Evolutionary conservation across 2,329 filamentous ascomycete genomes (phyloP), one percentile per base, ranked within the genome.

Genomic region (Ceratocystis papillata): DNA sequence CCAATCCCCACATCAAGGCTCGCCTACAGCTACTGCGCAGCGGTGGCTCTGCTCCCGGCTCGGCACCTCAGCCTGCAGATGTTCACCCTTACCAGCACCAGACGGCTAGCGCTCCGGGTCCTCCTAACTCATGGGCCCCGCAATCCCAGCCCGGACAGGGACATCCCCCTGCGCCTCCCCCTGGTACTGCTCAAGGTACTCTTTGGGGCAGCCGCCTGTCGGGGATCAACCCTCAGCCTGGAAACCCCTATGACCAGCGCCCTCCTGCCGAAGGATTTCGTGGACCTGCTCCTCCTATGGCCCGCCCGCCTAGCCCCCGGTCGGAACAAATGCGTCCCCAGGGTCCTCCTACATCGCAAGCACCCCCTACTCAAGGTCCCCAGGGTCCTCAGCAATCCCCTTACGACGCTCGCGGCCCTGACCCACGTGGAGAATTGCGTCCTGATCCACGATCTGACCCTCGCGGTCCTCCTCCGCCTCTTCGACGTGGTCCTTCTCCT

Each of bases 21-120:
- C 87, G 94, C 69, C 81, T 99, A 69, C 89, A 96, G 74, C 81
- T 99, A 60, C 83, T 99, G 67, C 89, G 94, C 67, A 92, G 85
- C 69, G 90, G 90, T 20, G 87, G 88, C 71, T 80, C 87, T 68
- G 89, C 87, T 72, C 86, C 82, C 71, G 59, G 63, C 22, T 86
- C 81, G 70, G 89, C 87, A 63, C 92, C 93, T n/a, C 84, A 94
- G 71, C 93, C 94, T 6, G 93, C 96, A 72, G 94, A 99, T 75
- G 91, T 97, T 25, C 92, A 97, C 74, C 93, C 93, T 62, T 90
- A 96, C 73, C 89, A 92, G 5, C 97, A 97, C 72, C 91, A 96
- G 75, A 84, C 86, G 65, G 84, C 87, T 61, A 89, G 88, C 53
- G 87, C 94, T 65, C 88, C 89, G 70, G 90, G 89, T 10, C 89